A percentile compares a stretch with the other conserved stretches of the same genome.
Evolutionary conservation across 2,329 filamentous ascomycete species (phyloP).

Genomic region (Emergomyces pasteurianus): DNA sequence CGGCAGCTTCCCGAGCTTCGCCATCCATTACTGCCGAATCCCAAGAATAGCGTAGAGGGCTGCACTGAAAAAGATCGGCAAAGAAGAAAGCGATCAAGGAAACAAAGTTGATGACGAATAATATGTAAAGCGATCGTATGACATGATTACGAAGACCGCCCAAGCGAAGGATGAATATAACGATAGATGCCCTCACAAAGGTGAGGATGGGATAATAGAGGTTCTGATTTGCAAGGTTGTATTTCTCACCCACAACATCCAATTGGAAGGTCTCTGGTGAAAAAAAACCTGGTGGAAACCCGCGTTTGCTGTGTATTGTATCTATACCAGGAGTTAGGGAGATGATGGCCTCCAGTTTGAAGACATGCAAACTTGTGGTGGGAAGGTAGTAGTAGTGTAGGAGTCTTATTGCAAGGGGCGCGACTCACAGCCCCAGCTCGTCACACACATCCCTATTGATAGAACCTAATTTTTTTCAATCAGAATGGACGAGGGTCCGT

Average conservation of each 20-base stretch:
- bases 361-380: background rate
- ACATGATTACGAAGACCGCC: constrained; percentile 3
- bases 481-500: background rate
- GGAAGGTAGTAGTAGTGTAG: background rate
- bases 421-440: constrained; percentile 2
- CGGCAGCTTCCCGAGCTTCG: background rate
- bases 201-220: constrained; percentile 5
- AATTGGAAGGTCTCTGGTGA: background rate
- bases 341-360: background rate
- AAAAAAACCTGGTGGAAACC: constrained; percentile 1
- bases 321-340: background rate
- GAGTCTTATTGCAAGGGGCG: too few relatives aligned
- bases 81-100: constrained; percentile 28
- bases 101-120: constrained; percentile 20
- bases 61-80: constrained; percentile 31
- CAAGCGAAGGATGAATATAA: constrained; percentile 9
- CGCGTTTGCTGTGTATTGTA: background rate
- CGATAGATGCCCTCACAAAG: constrained; percentile 6
- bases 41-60: constrained; percentile 26
- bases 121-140: constrained; percentile 1
- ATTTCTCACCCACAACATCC: background rate
- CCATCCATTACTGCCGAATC: constrained; percentile 6
- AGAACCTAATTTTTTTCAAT: background rate
- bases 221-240: constrained; percentile 5
- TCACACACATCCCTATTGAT: background rate